Evolutionary conservation across 2,329 filamentous ascomycete species (phyloP), one percentile per base, ranked within the genome.

Genomic region (Alternaria arbusti): DNA sequence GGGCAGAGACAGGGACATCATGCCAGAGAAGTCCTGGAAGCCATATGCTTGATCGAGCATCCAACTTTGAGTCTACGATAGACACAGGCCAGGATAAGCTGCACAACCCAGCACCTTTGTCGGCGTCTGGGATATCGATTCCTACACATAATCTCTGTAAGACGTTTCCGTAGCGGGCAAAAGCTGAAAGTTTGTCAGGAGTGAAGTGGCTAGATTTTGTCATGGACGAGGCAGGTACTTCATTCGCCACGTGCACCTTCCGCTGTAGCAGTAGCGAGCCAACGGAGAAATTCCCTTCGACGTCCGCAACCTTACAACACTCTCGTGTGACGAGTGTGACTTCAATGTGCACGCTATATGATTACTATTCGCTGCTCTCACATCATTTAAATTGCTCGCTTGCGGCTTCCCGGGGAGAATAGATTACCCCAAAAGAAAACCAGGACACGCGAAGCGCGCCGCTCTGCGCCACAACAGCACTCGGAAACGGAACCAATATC

Each of bases 351-450:
- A 40, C 13, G 4, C 15, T 6, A 15, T 28, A 6, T 28, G 12
- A 20, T 20, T 17, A 13, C 20, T 10, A 57, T 61, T 49, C 30
- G 58, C 25, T 40, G 25, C 32, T 23, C 15, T 20, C 3, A 11
- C 12, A 2, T 10, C 6, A 3, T 52, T 22, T 23, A 55, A 7
- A 59, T 59, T 63, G 36, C 50, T 70, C 70, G 67, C 71, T 73
- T 67, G 62, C 70, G 71, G 69, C 55, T 55, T 66, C 63, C 68
- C 71, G 64, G 67, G 58, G 47, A 28, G 51, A 47, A 59, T 70
- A 71, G 43, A 73, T 73, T 73, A 64, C 51, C 45, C 54, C 45
- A 63, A 15, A 52, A 30, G 45, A 61, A 61, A 66, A 62, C 63
- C 54, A 49, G 51, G 60, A 40, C n/a, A 1, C 49, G 56, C 45